Base-by-base conservation (phyloP, 164 flowering plant species). In the Amborella trichopoda region DNA sequence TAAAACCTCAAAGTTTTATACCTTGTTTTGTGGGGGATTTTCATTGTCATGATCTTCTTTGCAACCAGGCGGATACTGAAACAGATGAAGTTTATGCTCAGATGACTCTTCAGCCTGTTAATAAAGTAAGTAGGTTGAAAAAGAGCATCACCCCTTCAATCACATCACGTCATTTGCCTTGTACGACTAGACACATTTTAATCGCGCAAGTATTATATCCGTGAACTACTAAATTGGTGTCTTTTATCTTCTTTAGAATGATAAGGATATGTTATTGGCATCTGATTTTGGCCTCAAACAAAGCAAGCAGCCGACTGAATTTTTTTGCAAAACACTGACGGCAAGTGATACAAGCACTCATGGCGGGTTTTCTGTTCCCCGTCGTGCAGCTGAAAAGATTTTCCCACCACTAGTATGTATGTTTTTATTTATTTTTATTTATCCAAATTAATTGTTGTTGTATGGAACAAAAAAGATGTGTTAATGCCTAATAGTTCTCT, bases 331-430 rank as follows among this genome's bases (percentile, higher is more conserved):
- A 66, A 84, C 95, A 56, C 93, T 89, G 32, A 89, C 97, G 13
- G 97, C 93, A 27, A 89, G 97, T 68, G 97, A 89, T 57, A 89
- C 97, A 16, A 89, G 97, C 60, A 89, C 97, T 36, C 97, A 89
- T 60, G 97, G 97, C 59, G 97, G 97, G 59, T 89, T 89, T 61
- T 89, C 97, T 62, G 97, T 89, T 26, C 97, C 97, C 51, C 95
- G 97, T 42, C 72, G 97, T 40, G 95, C 97, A 22, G 97, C 97
- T 48, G 97, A 89, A 69, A 89, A 89, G 70, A 89, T 85, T 23
- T 89, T 89, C 58, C 95, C 97, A 1, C 80, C 88, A 55, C 68
- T 89, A 18, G 97, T 89, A 62, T 14, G 79, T 67, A 40, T 39
- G 32, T 5, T 65, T 59, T 40, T 4, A 16, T 5, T 28, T 28